Base-by-base conservation (phyloP, 257 asterid genomes). In the Jaltomata sinuosa region DNA sequence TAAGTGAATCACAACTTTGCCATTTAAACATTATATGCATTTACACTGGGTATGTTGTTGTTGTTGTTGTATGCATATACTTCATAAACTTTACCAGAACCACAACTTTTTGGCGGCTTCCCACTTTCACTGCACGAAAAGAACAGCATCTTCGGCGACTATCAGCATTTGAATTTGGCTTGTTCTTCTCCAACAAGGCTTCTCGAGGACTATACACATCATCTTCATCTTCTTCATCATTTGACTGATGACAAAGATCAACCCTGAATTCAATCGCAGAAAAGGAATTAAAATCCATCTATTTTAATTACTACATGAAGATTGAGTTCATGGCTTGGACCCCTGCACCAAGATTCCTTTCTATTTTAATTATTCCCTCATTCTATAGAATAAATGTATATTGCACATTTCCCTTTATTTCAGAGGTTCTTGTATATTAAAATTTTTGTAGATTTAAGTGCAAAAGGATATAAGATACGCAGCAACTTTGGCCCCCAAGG, bases 51-150 rank as follows among this genome's bases (percentile, higher is more conserved):
- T n/a, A n/a, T n/a, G n/a, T n/a, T n/a, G n/a, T n/a, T n/a, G n/a
- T n/a, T n/a, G n/a, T n/a, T n/a, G n/a, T 25, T 45, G 47, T 74
- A 45, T 45, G 81, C 0, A 21, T 31, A 25, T 15, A 45, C 38
- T 76, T 49, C 34, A 47, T 47, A 7, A 29, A 9, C 61, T 21
- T 65, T 91, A 96, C 99, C 97, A 96, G 88, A 88, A 93, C 89
- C 88, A 93, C 99, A 77, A 90, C 87, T 92, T 91, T 96, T 84
- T 96, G 99, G 68, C 97, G 98, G 92, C 98, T 93, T 87, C 99
- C 97, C 52, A 93, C 86, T 83, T 65, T 91, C 77, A 84, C 45
- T 16, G 87, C 89, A 84, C 93, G 87, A 78, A 92, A 87, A 71
- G 92, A 84, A 89, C 91, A 94, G 87, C 97, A 93, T 86, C 87